phyloP scores from a whole-genome alignment of 2,329 filamentous ascomycete species.

The Trichoderma lentiforme region DNA sequence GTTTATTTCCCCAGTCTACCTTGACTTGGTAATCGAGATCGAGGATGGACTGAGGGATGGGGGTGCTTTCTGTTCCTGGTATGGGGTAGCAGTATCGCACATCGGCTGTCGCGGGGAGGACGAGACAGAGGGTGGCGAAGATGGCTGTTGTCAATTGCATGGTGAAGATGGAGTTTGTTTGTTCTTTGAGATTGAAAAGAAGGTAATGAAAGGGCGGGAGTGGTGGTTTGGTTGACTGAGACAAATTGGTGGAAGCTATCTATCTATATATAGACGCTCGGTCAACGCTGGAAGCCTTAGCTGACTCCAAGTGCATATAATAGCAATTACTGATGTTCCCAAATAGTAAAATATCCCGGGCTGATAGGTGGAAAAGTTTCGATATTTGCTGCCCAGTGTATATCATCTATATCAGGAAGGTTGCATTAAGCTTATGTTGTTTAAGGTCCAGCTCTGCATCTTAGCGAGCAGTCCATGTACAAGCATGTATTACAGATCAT shows the following conservation, averaged over 20 bases:
- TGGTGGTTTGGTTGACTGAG: background rate
- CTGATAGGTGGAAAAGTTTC: background rate
- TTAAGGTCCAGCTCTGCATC: background rate
- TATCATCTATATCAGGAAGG: background rate
- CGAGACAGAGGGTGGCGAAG: background rate
- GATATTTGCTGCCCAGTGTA: background rate
- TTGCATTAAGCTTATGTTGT: slow-evolving; percentile 7
- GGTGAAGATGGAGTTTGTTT: background rate
- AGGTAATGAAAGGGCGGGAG: background rate
- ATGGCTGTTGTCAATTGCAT: background rate
- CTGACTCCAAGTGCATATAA: background rate
- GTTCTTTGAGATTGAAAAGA: background rate
- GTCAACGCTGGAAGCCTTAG: background rate
- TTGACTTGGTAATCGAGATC: background rate
- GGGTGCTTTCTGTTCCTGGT: background rate
- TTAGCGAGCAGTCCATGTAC: background rate
- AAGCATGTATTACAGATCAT: background rate
- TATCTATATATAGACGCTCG: background rate
- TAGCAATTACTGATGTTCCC: background rate
- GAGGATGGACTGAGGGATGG: background rate
- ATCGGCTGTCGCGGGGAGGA: background rate
- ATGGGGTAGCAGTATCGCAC: background rate
- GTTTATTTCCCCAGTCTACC: background rate
- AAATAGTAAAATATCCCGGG: background rate
- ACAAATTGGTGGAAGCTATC: background rate